A percentile compares a stretch with the other conserved stretches of the same genome.
phyloP scores from a whole-genome alignment of 2,329 filamentous ascomycete species.

The Pseudogymnoascus sp. region DNA sequence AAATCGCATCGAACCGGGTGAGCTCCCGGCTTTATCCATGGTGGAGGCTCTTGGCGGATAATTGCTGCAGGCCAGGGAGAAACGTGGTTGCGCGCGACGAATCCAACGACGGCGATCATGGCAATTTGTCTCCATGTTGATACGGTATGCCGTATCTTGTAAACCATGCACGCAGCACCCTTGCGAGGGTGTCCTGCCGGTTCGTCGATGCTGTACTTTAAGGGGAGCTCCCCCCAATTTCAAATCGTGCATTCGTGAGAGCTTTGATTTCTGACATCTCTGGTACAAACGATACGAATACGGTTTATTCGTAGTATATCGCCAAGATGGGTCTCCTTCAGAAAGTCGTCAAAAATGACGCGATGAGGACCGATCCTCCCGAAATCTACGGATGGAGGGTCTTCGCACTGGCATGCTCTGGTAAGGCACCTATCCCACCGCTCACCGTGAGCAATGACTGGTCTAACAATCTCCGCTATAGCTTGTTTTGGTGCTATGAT shows the following conservation, averaged over 20 bases:
- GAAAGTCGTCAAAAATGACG: constrained; percentile 47
- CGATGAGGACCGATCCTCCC: constrained; percentile 57
- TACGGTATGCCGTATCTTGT: neutral
- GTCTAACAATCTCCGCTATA: neutral
- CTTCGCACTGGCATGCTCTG: constrained; percentile 51
- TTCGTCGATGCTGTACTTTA: neutral
- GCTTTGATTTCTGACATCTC: neutral
- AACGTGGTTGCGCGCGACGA: constrained; percentile 3
- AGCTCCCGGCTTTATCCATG: constrained; percentile 6
- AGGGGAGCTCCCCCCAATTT: neutral
- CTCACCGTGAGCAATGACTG: neutral
- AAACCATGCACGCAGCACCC: neutral
- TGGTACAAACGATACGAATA: constrained; percentile 1
- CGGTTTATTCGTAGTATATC: neutral
- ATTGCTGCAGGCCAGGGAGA: neutral
- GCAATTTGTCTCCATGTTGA: neutral
- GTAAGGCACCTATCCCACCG: constrained; percentile 25
- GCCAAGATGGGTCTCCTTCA: constrained; percentile 24
- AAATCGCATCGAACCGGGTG: constrained; percentile 1
- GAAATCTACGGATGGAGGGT: constrained; percentile 65
- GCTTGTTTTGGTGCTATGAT: constrained; percentile 60
- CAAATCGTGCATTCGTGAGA: neutral
- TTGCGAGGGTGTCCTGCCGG: neutral
- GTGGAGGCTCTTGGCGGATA: constrained; percentile 4
- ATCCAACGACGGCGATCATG: constrained; percentile 2